Conservation (phyloP, 2,329 filamentous ascomycete species). For the Colletotrichum tabaci region DNA sequence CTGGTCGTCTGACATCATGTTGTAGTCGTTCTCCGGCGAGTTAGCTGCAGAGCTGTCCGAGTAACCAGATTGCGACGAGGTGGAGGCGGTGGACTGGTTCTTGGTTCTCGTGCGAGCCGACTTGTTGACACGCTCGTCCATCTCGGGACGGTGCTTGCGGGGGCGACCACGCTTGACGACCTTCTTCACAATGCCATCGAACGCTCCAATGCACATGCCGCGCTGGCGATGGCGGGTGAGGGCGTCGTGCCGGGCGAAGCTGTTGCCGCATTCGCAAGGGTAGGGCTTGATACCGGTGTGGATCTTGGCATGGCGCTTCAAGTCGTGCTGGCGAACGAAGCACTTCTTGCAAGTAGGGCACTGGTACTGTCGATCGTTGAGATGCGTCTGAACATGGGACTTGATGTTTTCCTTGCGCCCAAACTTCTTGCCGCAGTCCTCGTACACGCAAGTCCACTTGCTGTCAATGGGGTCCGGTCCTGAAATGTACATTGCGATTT, state of each 20-base stretch:
- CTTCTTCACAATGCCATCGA: constrained; percentile 80
- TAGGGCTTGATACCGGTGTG: constrained; percentile 97
- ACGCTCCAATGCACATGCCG: constrained; percentile 96
- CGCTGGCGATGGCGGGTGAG: constrained; percentile 94
- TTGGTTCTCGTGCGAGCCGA: constrained; percentile 69
- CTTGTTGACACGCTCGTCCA: constrained; percentile 71
- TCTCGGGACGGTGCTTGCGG: constrained; percentile 72
- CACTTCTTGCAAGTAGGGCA: constrained; percentile 95
- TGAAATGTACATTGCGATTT: constrained; percentile 82
- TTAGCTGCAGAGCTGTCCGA: constrained; percentile 70
- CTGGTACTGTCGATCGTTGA: constrained; percentile 95
- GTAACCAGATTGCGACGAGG: constrained; percentile 68
- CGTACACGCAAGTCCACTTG: constrained; percentile 84
- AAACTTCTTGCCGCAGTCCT: constrained; percentile 89
- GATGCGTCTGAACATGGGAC: constrained; percentile 96
- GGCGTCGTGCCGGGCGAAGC: constrained; percentile 95
- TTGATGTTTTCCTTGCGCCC: constrained; percentile 99
- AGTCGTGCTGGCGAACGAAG: constrained; percentile 96
- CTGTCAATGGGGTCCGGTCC: constrained; percentile 81
- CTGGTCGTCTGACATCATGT: constrained; percentile 52
- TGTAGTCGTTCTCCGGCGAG: constrained; percentile 66
- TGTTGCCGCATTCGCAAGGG: constrained; percentile 93
- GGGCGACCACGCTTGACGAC: constrained; percentile 75
- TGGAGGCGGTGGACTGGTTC: constrained; percentile 66
- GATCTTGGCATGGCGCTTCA: constrained; percentile 97